Conservation (phyloP, 2,329 filamentous ascomycete species). For the Arachnomyces sp. region DNA sequence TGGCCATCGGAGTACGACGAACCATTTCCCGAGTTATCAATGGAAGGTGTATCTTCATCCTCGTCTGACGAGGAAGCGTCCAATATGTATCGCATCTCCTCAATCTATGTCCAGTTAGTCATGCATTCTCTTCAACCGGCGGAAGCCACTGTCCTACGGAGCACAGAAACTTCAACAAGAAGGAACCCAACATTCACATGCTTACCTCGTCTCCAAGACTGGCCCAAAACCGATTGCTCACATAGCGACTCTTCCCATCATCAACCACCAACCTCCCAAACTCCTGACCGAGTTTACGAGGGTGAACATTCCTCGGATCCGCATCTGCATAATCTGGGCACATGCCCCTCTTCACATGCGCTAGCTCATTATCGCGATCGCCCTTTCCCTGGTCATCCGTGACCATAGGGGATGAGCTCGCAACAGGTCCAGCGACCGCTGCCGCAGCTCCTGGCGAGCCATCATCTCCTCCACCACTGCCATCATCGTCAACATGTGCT, state of each 20-base stretch:
- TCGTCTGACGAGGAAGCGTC: slow-evolving; percentile 49
- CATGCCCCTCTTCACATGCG: slow-evolving; percentile 11
- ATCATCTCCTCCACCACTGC: slow-evolving; percentile 2
- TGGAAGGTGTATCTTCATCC: slow-evolving; percentile 46
- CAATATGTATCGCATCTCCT: slow-evolving; percentile 55
- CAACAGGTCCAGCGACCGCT: slow-evolving; percentile 4
- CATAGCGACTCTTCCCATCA: slow-evolving; percentile 53
- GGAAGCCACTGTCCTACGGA: too few relatives aligned
- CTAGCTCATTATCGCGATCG: slow-evolving; percentile 1
- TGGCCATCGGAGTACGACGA: slow-evolving; percentile 36
- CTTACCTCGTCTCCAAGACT: slow-evolving; percentile 53
- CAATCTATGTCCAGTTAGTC: slow-evolving; percentile 36
- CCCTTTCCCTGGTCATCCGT: too few relatives aligned
- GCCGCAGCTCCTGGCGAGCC: slow-evolving; percentile 8
- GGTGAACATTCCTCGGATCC: slow-evolving; percentile 6
- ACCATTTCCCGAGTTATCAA: slow-evolving; percentile 30
- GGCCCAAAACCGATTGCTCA: slow-evolving; percentile 57
- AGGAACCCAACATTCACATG: slow-evolving; percentile 1
- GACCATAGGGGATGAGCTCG: too few relatives aligned
- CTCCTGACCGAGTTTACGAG: slow-evolving; percentile 33
- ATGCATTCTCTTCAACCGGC: too few relatives aligned
- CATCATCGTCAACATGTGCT: slow-evolving; percentile 32
- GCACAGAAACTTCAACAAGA: too few relatives aligned
- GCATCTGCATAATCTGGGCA: slow-evolving; percentile 9
- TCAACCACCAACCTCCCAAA: slow-evolving; percentile 54